phyloP scores from a whole-genome alignment of 1,139 yeast genomes.

The Scheffersomyces segobiensis region DNA sequence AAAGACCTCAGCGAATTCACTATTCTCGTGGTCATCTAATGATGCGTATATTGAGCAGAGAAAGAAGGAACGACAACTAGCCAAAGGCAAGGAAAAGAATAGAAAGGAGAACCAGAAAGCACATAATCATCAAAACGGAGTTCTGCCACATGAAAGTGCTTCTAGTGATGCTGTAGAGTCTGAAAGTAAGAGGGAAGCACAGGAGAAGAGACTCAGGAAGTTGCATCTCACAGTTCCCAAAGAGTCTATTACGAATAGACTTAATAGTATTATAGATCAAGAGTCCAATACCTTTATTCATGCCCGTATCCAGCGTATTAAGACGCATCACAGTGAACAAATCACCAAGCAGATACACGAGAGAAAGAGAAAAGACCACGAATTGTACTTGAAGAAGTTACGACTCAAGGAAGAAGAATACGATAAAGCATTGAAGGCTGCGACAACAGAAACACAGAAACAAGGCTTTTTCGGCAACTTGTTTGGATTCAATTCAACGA shows the following conservation, averaged over 20 bases:
- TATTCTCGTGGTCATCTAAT: conserved; percentile 48
- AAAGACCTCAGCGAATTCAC: conserved; percentile 28
- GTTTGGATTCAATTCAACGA: conserved; percentile 20
- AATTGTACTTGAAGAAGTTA: conserved; percentile 35
- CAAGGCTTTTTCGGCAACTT: conserved; percentile 28
- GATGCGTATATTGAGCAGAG: conserved; percentile 40
- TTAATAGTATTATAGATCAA: conserved; percentile 31
- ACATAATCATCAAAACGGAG: not conserved
- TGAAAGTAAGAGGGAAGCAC: not conserved
- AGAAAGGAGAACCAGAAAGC: conserved; percentile 4
- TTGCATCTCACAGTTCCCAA: conserved; percentile 14
- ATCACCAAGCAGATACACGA: conserved; percentile 41
- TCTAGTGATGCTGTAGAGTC: not conserved
- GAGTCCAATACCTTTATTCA: conserved; percentile 44
- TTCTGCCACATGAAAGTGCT: not conserved
- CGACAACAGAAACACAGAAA: conserved; percentile 23
- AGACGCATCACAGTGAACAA: conserved; percentile 41
- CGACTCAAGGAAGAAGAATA: conserved; percentile 44
- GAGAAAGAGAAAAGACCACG: conserved; percentile 44
- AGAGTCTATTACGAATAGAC: conserved; percentile 23
- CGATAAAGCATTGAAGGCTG: conserved; percentile 31
- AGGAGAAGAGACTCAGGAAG: conserved; percentile 3
- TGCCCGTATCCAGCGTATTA: conserved; percentile 38
- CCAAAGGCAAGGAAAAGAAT: conserved; percentile 1
- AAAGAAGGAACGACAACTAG: conserved; percentile 25